These are phyloP conservation scores for Coniophora puteana DNA, from an alignment of 1,284 basidiomycete genomes.

Conservation along the genomic window DNA sequence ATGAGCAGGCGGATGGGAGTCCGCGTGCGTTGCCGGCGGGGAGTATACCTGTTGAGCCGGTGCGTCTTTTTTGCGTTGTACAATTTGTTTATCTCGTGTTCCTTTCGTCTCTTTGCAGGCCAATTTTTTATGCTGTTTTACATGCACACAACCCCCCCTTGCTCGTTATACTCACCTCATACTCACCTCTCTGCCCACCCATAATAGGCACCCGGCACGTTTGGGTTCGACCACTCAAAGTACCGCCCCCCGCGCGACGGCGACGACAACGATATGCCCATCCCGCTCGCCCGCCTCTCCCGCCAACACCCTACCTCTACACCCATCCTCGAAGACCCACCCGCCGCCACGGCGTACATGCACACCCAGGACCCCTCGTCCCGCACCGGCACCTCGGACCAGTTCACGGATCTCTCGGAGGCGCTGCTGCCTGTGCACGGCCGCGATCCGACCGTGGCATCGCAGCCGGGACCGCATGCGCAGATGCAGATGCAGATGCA, in stretches of 20 bases:
- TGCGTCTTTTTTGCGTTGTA: constrained; percentile 28
- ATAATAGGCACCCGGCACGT: constrained; percentile 73
- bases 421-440: constrained; percentile 13
- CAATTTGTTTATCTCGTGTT: constrained; percentile 1
- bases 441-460: constrained; percentile 14
- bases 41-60: constrained; percentile 44
- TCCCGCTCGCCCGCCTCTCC: no score
- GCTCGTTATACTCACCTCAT: constrained; percentile 8
- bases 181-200: constrained; percentile 4
- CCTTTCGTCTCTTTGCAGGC: neutral
- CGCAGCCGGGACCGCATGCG: no score
- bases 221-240: constrained; percentile 69
- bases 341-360: no score
- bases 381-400: no score
- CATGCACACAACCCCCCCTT: no score
- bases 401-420: constrained; percentile 46
- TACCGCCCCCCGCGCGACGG: constrained; percentile 43
- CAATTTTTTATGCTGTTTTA: constrained; percentile 7
- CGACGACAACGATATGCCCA: constrained; percentile 57
- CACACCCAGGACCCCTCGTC: no score
- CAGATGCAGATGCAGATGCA: constrained; percentile 29
- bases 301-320: no score
- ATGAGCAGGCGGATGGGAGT: constrained; percentile 60
- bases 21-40: constrained; percentile 45
- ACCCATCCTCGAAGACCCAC: no score